These are phyloP conservation scores for Hydrangea macrophylla DNA, from an alignment of 148 eudicot genomes.

Conservation along the genomic window DNA sequence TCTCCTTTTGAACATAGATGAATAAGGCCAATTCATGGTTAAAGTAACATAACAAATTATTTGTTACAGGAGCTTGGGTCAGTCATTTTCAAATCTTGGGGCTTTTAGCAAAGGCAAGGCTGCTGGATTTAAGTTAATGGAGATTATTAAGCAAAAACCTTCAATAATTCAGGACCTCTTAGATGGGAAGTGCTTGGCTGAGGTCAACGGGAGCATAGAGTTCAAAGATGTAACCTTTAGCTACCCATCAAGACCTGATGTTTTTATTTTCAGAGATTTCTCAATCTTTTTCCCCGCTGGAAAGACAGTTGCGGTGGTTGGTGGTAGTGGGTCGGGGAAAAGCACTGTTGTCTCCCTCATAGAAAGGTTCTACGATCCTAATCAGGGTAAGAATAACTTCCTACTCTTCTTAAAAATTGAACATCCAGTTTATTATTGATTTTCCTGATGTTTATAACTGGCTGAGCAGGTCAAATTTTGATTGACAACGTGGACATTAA, in stretches of 20 bases:
- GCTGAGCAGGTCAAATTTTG: conserved; percentile 66
- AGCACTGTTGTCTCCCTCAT: conserved; percentile 96
- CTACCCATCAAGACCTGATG: conserved; percentile 97
- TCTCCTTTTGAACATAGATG: not conserved
- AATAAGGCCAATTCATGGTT: not conserved
- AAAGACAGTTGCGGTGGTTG: conserved; percentile 94
- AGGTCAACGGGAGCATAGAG: conserved; percentile 84
- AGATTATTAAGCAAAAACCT: conserved; percentile 91
- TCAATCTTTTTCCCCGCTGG: conserved; percentile 97
- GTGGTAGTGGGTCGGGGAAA: conserved; percentile 99
- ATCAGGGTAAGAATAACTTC: conserved; percentile 48
- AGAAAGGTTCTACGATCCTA: conserved; percentile 98
- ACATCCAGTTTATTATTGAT: not conserved
- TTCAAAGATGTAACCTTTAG: conserved; percentile 88
- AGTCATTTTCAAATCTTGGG: conserved; percentile 96
- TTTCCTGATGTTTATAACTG: not conserved
- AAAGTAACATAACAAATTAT: not conserved
- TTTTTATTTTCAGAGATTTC: conserved; percentile 79
- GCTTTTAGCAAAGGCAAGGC: conserved; percentile 99
- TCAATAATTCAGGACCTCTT: conserved; percentile 64
- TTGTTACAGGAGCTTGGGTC: conserved; percentile 91
- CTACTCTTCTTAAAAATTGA: not conserved
- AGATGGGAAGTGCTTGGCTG: conserved; percentile 70
- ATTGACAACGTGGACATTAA: conserved; percentile 82
- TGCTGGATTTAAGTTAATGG: conserved; percentile 96